Evolutionary conservation across 2,329 filamentous ascomycete genomes (phyloP), one percentile per base, ranked within the genome.

Genomic region (Colletotrichum euphorbiae): DNA sequence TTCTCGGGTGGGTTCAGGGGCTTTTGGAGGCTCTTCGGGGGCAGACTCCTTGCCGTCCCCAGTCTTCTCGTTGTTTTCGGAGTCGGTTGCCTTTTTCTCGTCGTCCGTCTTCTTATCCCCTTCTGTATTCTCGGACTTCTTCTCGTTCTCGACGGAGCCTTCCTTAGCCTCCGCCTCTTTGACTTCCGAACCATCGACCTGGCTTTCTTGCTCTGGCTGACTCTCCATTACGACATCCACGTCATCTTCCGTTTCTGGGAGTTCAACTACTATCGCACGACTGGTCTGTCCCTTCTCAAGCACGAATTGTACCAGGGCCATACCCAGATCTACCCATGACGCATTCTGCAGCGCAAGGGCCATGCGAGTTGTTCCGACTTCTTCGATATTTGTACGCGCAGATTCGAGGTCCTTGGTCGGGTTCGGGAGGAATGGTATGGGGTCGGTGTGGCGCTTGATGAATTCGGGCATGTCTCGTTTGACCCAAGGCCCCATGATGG

Each of bases 351-450:
- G 72, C 2, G 71, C 57, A 8, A 84, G 70, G 1, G 72, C 58
- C 3, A 77, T 70, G 9, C 76, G 76, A 2, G 59, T 62, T 2
- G 48, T 3, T 15, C 55, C 55, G n/a, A 51, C 67, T 5, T 72
- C 69, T 38, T 69, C 67, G 2, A 57, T n/a, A 6, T 21, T 62
- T 8, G 61, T 56, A 9, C 40, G 62, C 36, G 4, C 72, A 62
- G n/a, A 68, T 71, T 15, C 79, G 13, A 84, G 71, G 3, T 73
- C 72, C 50, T 75, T 78, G 2, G 83, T 84, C 2, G 83, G 83
- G 61, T 90, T 79, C 0, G 88, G 87, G 0, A 91, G 80, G 74
- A 87, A 90, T 2, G 88, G 83, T n/a, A 90, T 83, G 0, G 88
- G 88, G 62, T 91, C 89, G 17, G 90, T 77, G 58, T 85, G 83